Base-by-base conservation (phyloP, 805 yeast genomes). In the Yamadazyma paraphyllophila region DNA sequence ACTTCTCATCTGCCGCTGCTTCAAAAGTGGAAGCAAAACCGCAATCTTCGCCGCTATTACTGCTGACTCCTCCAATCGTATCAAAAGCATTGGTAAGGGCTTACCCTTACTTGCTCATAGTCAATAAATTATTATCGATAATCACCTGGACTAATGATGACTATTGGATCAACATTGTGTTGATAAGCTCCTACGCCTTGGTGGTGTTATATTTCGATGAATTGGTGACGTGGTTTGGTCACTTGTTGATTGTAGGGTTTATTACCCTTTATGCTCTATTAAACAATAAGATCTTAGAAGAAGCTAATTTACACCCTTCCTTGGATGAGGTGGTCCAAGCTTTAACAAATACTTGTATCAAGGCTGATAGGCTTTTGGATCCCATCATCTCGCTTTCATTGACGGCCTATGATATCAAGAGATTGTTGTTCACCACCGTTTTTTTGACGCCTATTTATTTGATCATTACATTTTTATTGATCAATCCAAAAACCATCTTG, bases 91-190 rank as follows among this genome's bases (percentile, higher is more conserved):
- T 92, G 42, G 80, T 90, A 33, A 76, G 81, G 49, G 81, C 96
- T 8, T 91, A 92, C 61, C 98, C 98, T 1, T 88, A 88, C 60
- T 71, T 92, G 36, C 74, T 87, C 33, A 78, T 86, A 1, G 80
- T 83, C 8, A 89, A 91, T 62, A 81, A 82, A 53, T 51, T 79
- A 2, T 71, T 90, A 45, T 82, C 88, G 36, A 73, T 90, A 33
- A 63, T 88, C 31, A 91, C 98, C 0, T 92, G 99, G 99, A 87
- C 97, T 2, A 82, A 83, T 50, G 91, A 86, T 31, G 94, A 88
- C 61, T 73, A 78, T 29, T 89, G 92, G 88, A 66, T 83, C 45
- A 81, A 89, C 56, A 69, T 86, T 14, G 73, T 89, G 24, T 56
- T 85, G 38, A 76, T 85, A 17, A 68, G 80, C 2, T 55, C 71